Evolutionary conservation across 805 yeast genomes (phyloP).

Genomic region (Pichia gijzeniarum): DNA sequence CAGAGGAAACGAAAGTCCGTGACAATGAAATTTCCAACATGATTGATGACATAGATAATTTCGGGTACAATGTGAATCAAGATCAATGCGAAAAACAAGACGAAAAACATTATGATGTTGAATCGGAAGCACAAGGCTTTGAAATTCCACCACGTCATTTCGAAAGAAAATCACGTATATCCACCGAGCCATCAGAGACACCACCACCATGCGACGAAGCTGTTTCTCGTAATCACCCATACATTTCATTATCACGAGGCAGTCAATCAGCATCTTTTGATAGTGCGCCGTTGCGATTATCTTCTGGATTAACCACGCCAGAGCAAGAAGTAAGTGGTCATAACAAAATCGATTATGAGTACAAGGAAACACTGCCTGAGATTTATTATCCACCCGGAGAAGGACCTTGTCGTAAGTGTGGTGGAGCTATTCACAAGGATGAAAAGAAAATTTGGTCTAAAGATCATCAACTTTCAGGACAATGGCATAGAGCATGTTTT

Average conservation of each 20-base stretch:
- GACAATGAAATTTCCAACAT: neutral
- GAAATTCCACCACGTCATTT: slow-evolving; percentile 8
- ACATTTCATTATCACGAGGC: slow-evolving; percentile 3
- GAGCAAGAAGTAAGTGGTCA: slow-evolving; percentile 1
- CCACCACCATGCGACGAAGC: neutral
- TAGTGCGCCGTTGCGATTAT: neutral
- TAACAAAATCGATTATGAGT: neutral
- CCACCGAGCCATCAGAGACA: neutral
- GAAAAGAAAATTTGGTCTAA: slow-evolving; percentile 74
- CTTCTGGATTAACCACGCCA: slow-evolving; percentile 7
- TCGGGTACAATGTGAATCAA: neutral
- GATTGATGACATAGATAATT: slow-evolving; percentile 7
- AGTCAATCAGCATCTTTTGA: slow-evolving; percentile 1
- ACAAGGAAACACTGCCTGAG: neutral
- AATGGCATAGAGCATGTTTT: slow-evolving; percentile 92
- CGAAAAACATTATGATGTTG: neutral
- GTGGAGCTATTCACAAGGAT: slow-evolving; percentile 38
- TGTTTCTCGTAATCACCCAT: neutral
- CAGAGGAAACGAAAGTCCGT: neutral
- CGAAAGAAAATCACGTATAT: neutral
- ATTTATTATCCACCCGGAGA: slow-evolving; percentile 46
- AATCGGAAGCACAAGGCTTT: neutral
- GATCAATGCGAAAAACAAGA: neutral
- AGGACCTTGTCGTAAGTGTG: slow-evolving; percentile 81
- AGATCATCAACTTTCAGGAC: slow-evolving; percentile 78